Conservation (phyloP, 2,329 filamentous ascomycete genomes). For the Sporothrix globosa region DNA sequence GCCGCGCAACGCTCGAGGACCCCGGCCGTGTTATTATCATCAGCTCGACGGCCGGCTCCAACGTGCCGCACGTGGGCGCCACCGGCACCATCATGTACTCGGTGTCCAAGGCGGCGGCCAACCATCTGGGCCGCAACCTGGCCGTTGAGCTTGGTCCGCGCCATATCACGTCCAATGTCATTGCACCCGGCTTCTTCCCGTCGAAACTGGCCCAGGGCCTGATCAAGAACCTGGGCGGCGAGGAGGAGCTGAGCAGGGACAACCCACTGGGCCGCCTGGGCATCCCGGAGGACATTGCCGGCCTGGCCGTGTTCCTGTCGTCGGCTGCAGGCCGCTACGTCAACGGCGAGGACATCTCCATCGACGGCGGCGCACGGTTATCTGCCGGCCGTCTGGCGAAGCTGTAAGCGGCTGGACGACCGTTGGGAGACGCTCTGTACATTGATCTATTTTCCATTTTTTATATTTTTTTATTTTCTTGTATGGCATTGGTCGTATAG, state of each 20-base stretch:
- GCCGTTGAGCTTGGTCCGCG: conserved; percentile 69
- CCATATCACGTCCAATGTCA: conserved; percentile 65
- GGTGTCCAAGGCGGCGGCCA: conserved; percentile 68
- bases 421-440: background rate
- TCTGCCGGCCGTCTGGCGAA: conserved; percentile 41
- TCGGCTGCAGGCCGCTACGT: conserved; percentile 58
- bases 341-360: conserved; percentile 46
- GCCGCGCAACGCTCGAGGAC: conserved; percentile 47
- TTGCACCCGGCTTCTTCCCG: conserved; percentile 69
- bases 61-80: conserved; percentile 61
- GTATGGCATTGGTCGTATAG: conserved; percentile 5
- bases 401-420: conserved; percentile 34
- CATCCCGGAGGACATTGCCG: conserved; percentile 62
- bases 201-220: conserved; percentile 68
- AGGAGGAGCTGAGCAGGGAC: conserved; percentile 52
- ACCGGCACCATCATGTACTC: conserved; percentile 68
- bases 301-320: conserved; percentile 60
- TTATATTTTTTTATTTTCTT: background rate
- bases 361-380: conserved; percentile 44
- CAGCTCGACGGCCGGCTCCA: conserved; percentile 67
- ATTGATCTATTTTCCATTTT: background rate
- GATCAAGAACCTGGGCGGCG: conserved; percentile 64
- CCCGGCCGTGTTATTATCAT: conserved; percentile 68
- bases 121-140: conserved; percentile 62
- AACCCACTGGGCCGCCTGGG: conserved; percentile 61